Evolutionary conservation across 108 stramenopile genomes (phyloP).

Genomic region (Cylindrotheca closterium): DNA sequence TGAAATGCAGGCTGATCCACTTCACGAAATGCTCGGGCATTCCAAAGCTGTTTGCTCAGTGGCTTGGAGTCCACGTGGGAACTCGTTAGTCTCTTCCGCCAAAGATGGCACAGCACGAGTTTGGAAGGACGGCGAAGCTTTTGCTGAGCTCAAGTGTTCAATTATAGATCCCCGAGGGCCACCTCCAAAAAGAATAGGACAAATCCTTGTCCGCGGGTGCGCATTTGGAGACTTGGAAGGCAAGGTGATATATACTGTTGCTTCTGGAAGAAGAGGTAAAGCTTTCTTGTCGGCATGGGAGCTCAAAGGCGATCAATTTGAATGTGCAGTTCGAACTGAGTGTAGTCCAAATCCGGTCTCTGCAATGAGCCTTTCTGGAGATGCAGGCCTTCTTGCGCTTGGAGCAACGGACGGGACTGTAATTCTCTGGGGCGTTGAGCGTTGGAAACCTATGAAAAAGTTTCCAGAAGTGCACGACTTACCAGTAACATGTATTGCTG

Average conservation of each 20-base stretch:
- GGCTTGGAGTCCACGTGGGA: constrained; percentile 48
- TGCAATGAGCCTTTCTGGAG: constrained; percentile 67
- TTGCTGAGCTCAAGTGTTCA: constrained; percentile 37
- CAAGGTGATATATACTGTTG: constrained; percentile 64
- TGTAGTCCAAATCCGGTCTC: constrained; percentile 72
- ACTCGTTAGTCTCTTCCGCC: constrained; percentile 50
- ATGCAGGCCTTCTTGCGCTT: constrained; percentile 53
- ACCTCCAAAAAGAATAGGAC: constrained; percentile 52
- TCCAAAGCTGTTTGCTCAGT: constrained; percentile 71
- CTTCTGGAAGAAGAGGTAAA: constrained; percentile 62
- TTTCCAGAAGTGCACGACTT: constrained; percentile 82
- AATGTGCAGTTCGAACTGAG: constrained; percentile 42
- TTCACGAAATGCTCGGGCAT: constrained; percentile 54
- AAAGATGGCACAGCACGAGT: constrained; percentile 86
- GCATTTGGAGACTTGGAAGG: constrained; percentile 84
- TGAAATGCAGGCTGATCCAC: constrained; percentile 16
- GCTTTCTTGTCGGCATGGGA: constrained; percentile 70
- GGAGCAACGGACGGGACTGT: constrained; percentile 75
- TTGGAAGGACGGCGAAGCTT: constrained; percentile 39
- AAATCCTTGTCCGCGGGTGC: constrained; percentile 79
- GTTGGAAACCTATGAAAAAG: constrained; percentile 44
- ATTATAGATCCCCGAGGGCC: constrained; percentile 54
- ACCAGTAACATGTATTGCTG: constrained; percentile 83
- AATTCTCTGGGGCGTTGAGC: constrained; percentile 51
- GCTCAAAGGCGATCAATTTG: constrained; percentile 13